Percentiles rank a stretch among this genome's conserved stretches.
These are phyloP conservation scores for Ulvella scutata DNA, from an alignment of 139 green algal species.

Conservation along the genomic window DNA sequence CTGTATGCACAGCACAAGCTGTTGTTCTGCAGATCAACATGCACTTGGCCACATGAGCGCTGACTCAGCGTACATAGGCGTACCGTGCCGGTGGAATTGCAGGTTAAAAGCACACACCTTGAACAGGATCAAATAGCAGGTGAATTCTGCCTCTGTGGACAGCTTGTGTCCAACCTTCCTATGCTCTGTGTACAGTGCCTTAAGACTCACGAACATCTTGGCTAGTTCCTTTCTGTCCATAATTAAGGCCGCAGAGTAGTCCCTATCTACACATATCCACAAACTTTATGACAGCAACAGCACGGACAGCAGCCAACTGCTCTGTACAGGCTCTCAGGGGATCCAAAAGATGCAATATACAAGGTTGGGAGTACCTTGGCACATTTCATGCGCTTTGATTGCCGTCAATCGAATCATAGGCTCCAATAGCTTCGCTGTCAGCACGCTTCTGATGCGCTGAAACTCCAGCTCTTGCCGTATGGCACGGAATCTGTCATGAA, in stretches of 20 bases:
- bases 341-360: neutral
- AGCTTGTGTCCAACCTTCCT: neutral
- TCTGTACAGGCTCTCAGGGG: too few species aligned
- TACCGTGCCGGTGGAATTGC: too few species aligned
- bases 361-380: neutral
- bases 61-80: too few species aligned
- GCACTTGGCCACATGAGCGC: too few species aligned
- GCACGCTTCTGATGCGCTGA: neutral
- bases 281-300: too few species aligned
- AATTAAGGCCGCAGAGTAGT: neutral
- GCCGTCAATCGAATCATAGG: neutral
- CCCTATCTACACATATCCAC: neutral
- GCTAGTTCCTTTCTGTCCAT: neutral
- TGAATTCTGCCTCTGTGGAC: neutral
- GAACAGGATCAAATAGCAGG: neutral
- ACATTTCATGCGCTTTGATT: neutral
- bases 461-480: neutral
- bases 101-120: neutral
- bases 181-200: neutral
- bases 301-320: too few species aligned
- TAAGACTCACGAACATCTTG: neutral
- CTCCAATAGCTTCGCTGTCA: neutral
- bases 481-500: neutral
- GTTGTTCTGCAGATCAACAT: too few species aligned
- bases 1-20: neutral